These are phyloP conservation scores for Elongisporangium prolatum DNA, from an alignment of 352 stramenopile species.

Conservation along the genomic window DNA sequence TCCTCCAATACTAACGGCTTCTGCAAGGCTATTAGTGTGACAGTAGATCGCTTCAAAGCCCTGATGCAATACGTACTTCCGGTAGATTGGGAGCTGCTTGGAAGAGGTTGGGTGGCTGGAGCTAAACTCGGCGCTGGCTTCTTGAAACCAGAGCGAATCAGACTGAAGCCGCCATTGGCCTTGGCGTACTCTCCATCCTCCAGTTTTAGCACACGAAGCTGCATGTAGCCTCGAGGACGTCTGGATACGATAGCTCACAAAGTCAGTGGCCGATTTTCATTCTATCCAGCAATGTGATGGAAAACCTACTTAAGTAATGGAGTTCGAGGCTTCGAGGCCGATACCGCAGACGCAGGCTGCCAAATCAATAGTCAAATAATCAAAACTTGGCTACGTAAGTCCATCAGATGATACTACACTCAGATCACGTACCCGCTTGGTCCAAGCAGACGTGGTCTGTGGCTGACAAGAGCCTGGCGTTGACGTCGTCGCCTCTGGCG, in stretches of 20 bases:
- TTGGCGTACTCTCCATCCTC: slow-evolving; percentile 77
- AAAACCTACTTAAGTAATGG: neutral
- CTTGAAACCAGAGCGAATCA: slow-evolving; percentile 54
- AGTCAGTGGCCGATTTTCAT: neutral
- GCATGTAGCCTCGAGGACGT: slow-evolving; percentile 32
- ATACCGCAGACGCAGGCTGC: neutral
- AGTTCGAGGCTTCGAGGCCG: neutral
- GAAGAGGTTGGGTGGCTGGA: neutral
- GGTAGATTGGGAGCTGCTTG: neutral
- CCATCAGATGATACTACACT: neutral
- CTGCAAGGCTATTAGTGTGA: slow-evolving; percentile 12
- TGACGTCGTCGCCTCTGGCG: neutral
- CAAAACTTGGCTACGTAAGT: neutral
- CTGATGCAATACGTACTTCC: neutral
- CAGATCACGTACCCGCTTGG: neutral
- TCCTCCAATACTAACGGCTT: slow-evolving; percentile 37
- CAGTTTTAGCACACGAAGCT: slow-evolving; percentile 46
- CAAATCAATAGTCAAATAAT: neutral
- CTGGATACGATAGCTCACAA: slow-evolving; percentile 2
- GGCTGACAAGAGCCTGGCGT: neutral
- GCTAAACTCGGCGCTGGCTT: slow-evolving; percentile 10
- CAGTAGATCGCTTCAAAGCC: neutral
- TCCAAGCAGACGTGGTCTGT: neutral
- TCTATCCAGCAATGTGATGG: neutral
- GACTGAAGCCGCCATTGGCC: slow-evolving; percentile 62